These are phyloP conservation scores for Hura crepitans DNA, from an alignment of 441 rosid genomes.

Conservation along the genomic window DNA sequence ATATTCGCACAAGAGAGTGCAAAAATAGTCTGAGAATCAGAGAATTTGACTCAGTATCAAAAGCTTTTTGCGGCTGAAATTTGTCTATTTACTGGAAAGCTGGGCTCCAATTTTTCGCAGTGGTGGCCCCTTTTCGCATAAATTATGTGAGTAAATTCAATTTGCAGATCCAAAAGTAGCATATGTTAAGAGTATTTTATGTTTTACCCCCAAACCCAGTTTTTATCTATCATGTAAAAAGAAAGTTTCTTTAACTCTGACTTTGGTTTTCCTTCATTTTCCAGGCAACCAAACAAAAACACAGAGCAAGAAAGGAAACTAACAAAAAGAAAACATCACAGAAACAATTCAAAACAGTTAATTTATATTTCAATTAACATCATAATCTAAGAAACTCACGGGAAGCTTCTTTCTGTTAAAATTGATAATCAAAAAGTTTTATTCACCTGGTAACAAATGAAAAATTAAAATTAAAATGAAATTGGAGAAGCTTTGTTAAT, in stretches of 20 bases:
- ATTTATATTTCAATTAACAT: not conserved
- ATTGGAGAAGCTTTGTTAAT: not conserved
- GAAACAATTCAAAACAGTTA: not conserved
- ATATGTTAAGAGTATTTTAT: not conserved
- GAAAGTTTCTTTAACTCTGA: not conserved
- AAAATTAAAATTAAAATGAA: not conserved
- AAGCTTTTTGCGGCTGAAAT: not conserved
- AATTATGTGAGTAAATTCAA: not conserved
- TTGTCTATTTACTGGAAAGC: not conserved
- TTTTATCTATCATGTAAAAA: not conserved
- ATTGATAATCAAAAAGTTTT: not conserved
- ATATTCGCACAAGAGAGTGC: not conserved
- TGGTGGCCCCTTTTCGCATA: not conserved
- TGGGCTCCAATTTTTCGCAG: not conserved
- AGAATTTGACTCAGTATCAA: not conserved
- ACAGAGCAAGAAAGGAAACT: slow-evolving; percentile 3
- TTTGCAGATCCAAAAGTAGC: not conserved
- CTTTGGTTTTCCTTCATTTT: slow-evolving; percentile 14
- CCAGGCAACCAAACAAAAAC: slow-evolving; percentile 18
- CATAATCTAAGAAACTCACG: not conserved
- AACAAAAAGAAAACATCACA: not conserved
- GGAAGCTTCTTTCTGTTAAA: not conserved
- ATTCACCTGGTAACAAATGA: not conserved
- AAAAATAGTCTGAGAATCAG: not conserved
- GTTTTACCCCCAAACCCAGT: slow-evolving; percentile 5